These are phyloP conservation scores for Flaveria sonorensis DNA, from an alignment of 129 eudicot species.

Conservation along the genomic window DNA sequence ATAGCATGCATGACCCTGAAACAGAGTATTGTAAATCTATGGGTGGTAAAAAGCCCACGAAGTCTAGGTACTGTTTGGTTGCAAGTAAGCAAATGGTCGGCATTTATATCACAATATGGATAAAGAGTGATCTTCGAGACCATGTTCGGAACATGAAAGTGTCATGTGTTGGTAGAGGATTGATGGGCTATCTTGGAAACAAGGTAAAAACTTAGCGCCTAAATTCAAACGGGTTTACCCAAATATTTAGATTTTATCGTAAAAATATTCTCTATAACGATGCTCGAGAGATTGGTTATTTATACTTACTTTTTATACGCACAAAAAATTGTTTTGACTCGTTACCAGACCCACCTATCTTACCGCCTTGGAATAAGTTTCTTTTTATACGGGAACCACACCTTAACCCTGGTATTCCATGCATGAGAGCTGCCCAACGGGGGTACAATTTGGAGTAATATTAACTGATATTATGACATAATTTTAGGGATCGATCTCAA, in stretches of 20 bases:
- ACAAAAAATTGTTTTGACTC: neutral
- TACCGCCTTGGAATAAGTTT: no score
- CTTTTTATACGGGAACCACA: no score
- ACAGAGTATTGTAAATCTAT: constrained; percentile 41
- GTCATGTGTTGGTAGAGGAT: constrained; percentile 95
- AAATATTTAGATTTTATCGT: neutral
- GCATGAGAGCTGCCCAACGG: no score
- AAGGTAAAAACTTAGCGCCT: constrained; percentile 50
- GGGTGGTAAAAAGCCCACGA: constrained; percentile 43
- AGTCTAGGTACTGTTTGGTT: constrained; percentile 78
- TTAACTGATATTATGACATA: constrained; percentile 9
- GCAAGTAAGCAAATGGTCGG: constrained; percentile 99
- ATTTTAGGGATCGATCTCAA: constrained; percentile 78
- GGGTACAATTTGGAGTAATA: neutral
- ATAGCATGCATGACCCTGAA: constrained; percentile 49
- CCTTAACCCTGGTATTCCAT: no score
- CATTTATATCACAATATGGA: constrained; percentile 85
- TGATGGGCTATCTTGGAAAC: constrained; percentile 99
- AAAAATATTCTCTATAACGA: neutral
- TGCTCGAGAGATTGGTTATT: neutral
- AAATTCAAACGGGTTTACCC: neutral
- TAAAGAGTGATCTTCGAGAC: constrained; percentile 75
- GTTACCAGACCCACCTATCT: neutral
- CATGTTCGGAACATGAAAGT: constrained; percentile 73
- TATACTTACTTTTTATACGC: neutral